Percentiles rank a stretch among this genome's conserved stretches.
phyloP scores from a whole-genome alignment of 139 green algal species.

The Edaphochlamys debaryana region DNA sequence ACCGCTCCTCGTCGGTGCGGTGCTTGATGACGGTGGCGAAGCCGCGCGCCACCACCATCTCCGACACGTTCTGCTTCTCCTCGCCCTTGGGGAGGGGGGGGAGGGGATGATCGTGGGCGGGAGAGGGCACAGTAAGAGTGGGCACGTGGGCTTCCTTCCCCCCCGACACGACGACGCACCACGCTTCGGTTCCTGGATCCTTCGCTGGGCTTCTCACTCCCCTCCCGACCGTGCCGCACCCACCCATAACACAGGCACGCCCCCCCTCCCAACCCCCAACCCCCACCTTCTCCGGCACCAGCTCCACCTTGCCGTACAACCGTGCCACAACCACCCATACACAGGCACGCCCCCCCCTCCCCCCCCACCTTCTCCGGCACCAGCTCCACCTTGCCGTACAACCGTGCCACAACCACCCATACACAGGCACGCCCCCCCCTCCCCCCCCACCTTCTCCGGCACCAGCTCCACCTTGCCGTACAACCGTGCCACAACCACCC shows the following conservation, averaged over 20 bases:
- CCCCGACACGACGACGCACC: too few relatives aligned
- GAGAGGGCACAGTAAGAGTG: not conserved
- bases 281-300: slow-evolving; percentile 53
- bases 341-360: not conserved
- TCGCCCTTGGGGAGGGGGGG: slow-evolving; percentile 22
- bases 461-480: slow-evolving; percentile 78
- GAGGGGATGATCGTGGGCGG: not conserved
- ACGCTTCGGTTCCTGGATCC: too few relatives aligned
- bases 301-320: slow-evolving; percentile 88
- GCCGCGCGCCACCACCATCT: slow-evolving; percentile 88
- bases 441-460: slow-evolving; percentile 46
- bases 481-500: too few relatives aligned
- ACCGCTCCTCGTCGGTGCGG: slow-evolving; percentile 75
- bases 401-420: too few relatives aligned
- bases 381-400: slow-evolving; percentile 87
- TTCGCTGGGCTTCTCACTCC: too few relatives aligned
- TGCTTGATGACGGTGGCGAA: slow-evolving; percentile 89
- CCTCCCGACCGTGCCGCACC: too few relatives aligned
- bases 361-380: slow-evolving; percentile 50
- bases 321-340: too few relatives aligned
- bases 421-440: too few relatives aligned
- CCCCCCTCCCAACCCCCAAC: not conserved
- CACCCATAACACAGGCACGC: too few relatives aligned
- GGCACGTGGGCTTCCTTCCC: too few relatives aligned
- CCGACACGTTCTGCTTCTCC: slow-evolving; percentile 80